These are phyloP conservation scores for Coniochaeta sp. DNA, from an alignment of 2,329 filamentous ascomycete genomes.

Conservation along the genomic window DNA sequence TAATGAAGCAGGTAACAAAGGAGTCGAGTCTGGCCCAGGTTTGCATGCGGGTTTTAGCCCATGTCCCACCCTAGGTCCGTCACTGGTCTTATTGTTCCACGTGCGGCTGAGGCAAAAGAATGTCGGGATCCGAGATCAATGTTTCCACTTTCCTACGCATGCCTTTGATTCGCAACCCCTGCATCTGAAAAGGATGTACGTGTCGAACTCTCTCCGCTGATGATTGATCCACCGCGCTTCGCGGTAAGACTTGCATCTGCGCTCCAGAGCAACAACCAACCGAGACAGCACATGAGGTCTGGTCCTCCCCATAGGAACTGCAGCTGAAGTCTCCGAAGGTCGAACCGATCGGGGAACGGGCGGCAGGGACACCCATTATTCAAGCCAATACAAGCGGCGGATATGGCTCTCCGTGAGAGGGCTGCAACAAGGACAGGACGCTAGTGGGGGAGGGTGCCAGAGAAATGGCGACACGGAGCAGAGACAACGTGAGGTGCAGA, in stretches of 20 bases:
- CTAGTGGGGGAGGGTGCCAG: background rate
- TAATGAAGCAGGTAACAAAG: background rate
- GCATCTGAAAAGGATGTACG: background rate
- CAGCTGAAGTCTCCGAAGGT: background rate
- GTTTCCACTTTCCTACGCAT: background rate
- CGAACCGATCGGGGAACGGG: background rate
- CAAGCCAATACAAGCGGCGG: background rate
- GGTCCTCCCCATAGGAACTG: background rate
- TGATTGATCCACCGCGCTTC: background rate
- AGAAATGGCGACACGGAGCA: background rate
- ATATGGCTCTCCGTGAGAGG: background rate
- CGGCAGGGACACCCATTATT: background rate
- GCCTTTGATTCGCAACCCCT: background rate
- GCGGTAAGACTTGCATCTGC: background rate
- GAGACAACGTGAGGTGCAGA: background rate
- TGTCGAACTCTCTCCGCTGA: background rate
- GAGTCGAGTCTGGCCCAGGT: background rate
- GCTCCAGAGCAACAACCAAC: background rate
- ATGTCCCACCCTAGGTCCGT: background rate
- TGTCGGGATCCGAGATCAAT: background rate
- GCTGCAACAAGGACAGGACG: background rate
- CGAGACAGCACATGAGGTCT: background rate
- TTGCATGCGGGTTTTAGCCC: background rate
- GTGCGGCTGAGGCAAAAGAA: background rate
- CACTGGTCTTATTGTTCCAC: background rate